Evolutionary conservation across 73 alveolate genomes (phyloP), one percentile per base, ranked within the genome.

Genomic region (Tetrahymena malaccensis): DNA sequence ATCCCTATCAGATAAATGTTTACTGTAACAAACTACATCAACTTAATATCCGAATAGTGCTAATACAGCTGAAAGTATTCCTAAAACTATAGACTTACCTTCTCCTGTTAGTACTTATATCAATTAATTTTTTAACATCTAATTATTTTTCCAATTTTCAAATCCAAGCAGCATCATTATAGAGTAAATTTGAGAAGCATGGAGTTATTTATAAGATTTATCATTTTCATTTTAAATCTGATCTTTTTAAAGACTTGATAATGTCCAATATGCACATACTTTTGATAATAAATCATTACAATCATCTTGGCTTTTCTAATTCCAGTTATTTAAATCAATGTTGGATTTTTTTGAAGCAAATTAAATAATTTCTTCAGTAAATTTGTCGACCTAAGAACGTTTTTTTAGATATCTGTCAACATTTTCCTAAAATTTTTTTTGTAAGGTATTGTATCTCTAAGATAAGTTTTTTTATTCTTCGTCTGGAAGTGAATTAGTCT

Each of bases 101-200:
- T 96, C 98, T 43, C 98, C 98, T 25, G 98, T 96, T 50, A 95
- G 95, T 33, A 96, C 83, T 50, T 96, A 95, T 85, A 96, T 85
- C 10, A 96, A 84, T 17, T 96, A 94, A 43, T 96, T 96, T 85
- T 57, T 94, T 70, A 96, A 25, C 34, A 12, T 56, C 19, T 56
- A 56, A n/a, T 10, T 56, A 9, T 16, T n/a, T 6, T 6, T 9
- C 5, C 34, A n/a, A 15, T 15, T 9, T 56, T 56, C 85, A n/a
- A 56, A 56, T n/a, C 85, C 85, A 56, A 56, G 85, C 7, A 56
- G 85, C 7, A 56, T 15, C 85, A 56, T 56, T 56, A 56, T 56
- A 56, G 85, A 56, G 25, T 19, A 56, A 56, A 56, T 56, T n/a
- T 56, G 34, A 19, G 85, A 56, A 5, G 85, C 85, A 56, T 56